Conservation (phyloP, 768 basidiomycete genomes). For the Leccinellum rugosiceps region DNA sequence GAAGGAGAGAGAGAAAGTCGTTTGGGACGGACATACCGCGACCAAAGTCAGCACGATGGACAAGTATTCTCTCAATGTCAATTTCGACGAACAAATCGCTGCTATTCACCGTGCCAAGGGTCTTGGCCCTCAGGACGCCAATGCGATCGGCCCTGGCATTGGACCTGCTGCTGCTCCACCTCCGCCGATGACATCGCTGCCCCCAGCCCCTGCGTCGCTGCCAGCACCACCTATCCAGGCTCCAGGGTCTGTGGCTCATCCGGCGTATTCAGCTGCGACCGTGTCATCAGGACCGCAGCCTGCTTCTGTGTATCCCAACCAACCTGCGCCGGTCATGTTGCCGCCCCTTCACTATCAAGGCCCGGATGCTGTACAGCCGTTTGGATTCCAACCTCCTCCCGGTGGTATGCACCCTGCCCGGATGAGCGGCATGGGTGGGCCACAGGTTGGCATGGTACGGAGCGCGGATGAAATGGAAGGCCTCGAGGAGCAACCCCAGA, state of each 20-base stretch:
- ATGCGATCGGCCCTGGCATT: slow-evolving; percentile 85
- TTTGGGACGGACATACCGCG: slow-evolving; percentile 98
- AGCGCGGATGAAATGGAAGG: slow-evolving; percentile 82
- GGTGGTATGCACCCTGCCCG: slow-evolving; percentile 68
- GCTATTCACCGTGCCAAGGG: slow-evolving; percentile 93
- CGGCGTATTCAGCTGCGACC: slow-evolving; percentile 76
- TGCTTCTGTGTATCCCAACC: slow-evolving; percentile 61
- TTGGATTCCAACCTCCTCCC: slow-evolving; percentile 73
- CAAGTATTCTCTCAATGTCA: slow-evolving; percentile 90
- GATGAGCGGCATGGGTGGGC: slow-evolving; percentile 56
- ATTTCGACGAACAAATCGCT: slow-evolving; percentile 97
- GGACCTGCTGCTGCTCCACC: slow-evolving; percentile 75
- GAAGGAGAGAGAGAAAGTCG: slow-evolving; percentile 89
- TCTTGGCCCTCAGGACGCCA: slow-evolving; percentile 75
- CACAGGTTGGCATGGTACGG: slow-evolving; percentile 70
- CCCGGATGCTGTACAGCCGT: slow-evolving; percentile 70
- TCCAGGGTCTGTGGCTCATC: slow-evolving; percentile 36
- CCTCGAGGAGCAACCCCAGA: slow-evolving; percentile 65
- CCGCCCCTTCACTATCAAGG: slow-evolving; percentile 86
- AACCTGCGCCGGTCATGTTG: slow-evolving; percentile 70
- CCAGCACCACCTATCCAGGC: slow-evolving; percentile 63
- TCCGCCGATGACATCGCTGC: slow-evolving; percentile 57
- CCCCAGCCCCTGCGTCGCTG: slow-evolving; percentile 67
- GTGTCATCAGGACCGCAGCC: slow-evolving; percentile 92
- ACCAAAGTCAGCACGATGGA: slow-evolving; percentile 89